phyloP scores from a whole-genome alignment of 2,329 filamentous ascomycete species.

The Apiospora kogelbergensis region DNA sequence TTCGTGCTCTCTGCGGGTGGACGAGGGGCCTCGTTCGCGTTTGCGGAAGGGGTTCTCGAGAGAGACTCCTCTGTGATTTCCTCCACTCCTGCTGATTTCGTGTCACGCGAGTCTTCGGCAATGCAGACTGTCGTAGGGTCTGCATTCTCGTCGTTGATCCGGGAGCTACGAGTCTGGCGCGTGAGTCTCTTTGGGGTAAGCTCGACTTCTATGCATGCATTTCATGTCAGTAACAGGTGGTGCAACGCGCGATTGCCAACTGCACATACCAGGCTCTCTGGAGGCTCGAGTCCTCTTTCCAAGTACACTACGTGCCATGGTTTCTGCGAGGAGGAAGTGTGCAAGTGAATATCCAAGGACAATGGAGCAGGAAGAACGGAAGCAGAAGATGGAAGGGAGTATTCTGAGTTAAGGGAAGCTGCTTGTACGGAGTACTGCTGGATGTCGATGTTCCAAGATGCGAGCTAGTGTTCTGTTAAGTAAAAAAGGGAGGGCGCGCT shows the following conservation, averaged over 20 bases:
- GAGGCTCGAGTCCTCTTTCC: constrained; percentile 31
- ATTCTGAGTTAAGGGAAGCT: background rate
- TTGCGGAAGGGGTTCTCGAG: constrained; percentile 7
- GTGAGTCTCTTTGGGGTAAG: constrained; percentile 48
- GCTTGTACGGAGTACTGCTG: background rate
- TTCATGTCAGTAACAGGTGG: constrained; percentile 14
- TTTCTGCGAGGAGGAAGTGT: background rate
- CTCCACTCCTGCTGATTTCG: constrained; percentile 32
- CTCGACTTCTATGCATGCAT: constrained; percentile 24
- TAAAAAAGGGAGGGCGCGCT: background rate
- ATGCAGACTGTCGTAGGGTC: constrained; percentile 50
- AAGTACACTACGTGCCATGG: constrained; percentile 35
- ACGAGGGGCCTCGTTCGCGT: constrained; percentile 17
- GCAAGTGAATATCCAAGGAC: background rate
- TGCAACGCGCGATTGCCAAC: background rate
- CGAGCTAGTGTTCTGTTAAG: background rate
- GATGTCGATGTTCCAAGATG: background rate
- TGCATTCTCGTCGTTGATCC: constrained; percentile 66
- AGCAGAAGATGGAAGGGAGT: background rate
- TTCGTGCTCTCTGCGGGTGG: constrained; percentile 31
- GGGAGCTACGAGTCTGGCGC: constrained; percentile 39
- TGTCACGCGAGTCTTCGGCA: constrained; percentile 20
- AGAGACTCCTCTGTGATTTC: constrained; percentile 35
- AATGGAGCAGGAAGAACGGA: background rate
- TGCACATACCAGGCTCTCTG: constrained; percentile 32